phyloP scores from a whole-genome alignment of 352 stramenopile species.

The Phytophthora melonis region DNA sequence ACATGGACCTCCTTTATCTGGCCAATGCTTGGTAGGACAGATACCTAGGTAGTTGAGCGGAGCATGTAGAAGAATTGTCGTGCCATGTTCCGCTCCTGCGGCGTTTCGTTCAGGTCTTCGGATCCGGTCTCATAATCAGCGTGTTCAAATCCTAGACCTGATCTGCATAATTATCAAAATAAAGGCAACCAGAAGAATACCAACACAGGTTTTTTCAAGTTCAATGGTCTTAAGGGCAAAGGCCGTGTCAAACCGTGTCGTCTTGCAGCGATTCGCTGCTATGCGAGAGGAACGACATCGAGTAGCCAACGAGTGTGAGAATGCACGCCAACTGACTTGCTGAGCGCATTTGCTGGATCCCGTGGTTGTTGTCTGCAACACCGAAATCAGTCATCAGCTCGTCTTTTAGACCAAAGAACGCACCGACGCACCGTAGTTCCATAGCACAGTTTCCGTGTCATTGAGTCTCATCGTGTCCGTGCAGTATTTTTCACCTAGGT shows the following conservation, averaged over 20 bases:
- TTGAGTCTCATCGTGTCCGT: slow-evolving; percentile 61
- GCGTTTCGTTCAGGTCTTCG: no score
- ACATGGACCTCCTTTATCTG: no score
- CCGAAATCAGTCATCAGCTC: not conserved
- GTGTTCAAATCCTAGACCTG: no score
- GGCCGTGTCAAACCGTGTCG: slow-evolving; percentile 12
- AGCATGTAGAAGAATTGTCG: no score
- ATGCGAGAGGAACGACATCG: slow-evolving; percentile 62
- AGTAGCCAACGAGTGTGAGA: slow-evolving; percentile 65
- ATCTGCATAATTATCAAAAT: no score
- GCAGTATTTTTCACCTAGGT: slow-evolving; percentile 68
- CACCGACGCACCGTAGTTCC: slow-evolving; percentile 62
- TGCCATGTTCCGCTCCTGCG: no score
- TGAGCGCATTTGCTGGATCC: slow-evolving; percentile 60
- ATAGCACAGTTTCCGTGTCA: slow-evolving; percentile 64
- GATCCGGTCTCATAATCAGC: no score
- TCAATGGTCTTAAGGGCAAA: no score
- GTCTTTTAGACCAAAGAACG: slow-evolving; percentile 1
- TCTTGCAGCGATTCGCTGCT: slow-evolving; percentile 38
- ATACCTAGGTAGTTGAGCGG: no score
- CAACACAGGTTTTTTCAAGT: no score
- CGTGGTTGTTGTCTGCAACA: slow-evolving; percentile 32
- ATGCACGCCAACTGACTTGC: slow-evolving; percentile 59
- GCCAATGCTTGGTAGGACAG: no score
- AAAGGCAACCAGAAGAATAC: no score